Conservation (phyloP, 108 stramenopile species). For the Nitzschia putrida region DNA sequence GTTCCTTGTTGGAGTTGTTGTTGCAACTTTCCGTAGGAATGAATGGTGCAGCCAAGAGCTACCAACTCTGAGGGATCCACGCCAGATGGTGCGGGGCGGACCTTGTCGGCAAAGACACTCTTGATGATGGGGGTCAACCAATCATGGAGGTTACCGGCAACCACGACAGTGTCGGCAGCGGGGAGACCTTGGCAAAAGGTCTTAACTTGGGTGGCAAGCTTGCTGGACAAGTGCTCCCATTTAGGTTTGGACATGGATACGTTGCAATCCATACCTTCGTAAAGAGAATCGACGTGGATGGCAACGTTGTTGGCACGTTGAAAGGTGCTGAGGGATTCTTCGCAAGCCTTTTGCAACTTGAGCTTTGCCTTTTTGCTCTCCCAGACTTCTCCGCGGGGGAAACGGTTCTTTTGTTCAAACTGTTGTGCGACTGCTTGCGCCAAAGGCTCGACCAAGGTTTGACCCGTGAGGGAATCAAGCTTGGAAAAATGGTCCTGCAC, state of each 20-base stretch:
- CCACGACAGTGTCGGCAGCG: constrained; percentile 49
- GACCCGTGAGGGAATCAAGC: constrained; percentile 19
- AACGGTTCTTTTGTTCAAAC: constrained; percentile 71
- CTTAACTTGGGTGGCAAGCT: constrained; percentile 57
- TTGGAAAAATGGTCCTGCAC: constrained; percentile 22
- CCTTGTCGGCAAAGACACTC: constrained; percentile 35
- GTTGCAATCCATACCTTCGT: constrained; percentile 80
- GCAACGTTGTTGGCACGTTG: constrained; percentile 56
- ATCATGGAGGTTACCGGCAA: constrained; percentile 62
- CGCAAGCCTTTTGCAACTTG: constrained; percentile 66
- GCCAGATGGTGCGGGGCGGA: background rate
- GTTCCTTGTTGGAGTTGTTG: constrained; percentile 7
- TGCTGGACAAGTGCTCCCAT: constrained; percentile 69
- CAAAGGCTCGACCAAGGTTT: constrained; percentile 30
- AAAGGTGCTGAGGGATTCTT: constrained; percentile 63
- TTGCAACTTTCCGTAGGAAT: constrained; percentile 54
- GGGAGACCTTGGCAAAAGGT: constrained; percentile 14
- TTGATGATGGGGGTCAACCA: constrained; percentile 56
- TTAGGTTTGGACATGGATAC: constrained; percentile 67
- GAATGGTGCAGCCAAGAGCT: constrained; percentile 74
- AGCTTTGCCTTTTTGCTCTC: constrained; percentile 62
- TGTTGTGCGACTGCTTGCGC: constrained; percentile 67
- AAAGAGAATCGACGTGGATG: constrained; percentile 68
- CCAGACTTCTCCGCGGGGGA: constrained; percentile 55
- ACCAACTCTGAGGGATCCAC: constrained; percentile 69